These are phyloP conservation scores for Physaria fendleri DNA, from an alignment of 345 rosid species.

Conservation along the genomic window DNA sequence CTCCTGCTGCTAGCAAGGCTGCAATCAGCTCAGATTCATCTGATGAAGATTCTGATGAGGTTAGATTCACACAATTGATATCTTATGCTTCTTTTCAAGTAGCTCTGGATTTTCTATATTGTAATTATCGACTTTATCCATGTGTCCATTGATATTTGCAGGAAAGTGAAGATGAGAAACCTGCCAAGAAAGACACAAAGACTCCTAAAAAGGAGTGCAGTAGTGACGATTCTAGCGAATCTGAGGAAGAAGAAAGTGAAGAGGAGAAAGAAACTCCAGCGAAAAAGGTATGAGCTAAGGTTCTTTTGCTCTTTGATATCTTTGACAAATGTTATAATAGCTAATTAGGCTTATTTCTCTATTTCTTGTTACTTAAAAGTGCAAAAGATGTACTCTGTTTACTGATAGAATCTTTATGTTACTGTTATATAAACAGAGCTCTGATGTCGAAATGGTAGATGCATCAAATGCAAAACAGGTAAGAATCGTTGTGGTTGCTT, in stretches of 20 bases:
- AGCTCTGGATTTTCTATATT: neutral
- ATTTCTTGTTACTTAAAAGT: no score
- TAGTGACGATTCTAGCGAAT: conserved; percentile 41
- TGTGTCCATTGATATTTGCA: neutral
- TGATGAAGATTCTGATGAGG: conserved; percentile 34
- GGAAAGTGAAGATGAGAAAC: conserved; percentile 47
- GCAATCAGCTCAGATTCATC: conserved; percentile 29
- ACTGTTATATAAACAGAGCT: conserved; percentile 24
- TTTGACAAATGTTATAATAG: neutral
- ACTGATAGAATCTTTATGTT: neutral
- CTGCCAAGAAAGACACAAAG: conserved; percentile 36
- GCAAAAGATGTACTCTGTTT: neutral
- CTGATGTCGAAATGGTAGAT: conserved; percentile 64
- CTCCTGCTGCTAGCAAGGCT: conserved; percentile 28
- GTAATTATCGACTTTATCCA: neutral
- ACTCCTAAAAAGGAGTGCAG: conserved; percentile 41
- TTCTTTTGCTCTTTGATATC: neutral
- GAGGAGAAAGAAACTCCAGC: conserved; percentile 46
- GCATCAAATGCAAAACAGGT: conserved; percentile 26
- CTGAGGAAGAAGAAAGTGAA: conserved; percentile 47
- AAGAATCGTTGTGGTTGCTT: neutral
- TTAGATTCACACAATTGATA: neutral
- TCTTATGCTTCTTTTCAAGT: neutral
- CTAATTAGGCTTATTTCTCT: neutral
- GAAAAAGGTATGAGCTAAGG: conserved; percentile 34